Evolutionary conservation across 164 flowering plant genomes (phyloP), one percentile per base, ranked within the genome.

Genomic region (Nelumbo lutea): DNA sequence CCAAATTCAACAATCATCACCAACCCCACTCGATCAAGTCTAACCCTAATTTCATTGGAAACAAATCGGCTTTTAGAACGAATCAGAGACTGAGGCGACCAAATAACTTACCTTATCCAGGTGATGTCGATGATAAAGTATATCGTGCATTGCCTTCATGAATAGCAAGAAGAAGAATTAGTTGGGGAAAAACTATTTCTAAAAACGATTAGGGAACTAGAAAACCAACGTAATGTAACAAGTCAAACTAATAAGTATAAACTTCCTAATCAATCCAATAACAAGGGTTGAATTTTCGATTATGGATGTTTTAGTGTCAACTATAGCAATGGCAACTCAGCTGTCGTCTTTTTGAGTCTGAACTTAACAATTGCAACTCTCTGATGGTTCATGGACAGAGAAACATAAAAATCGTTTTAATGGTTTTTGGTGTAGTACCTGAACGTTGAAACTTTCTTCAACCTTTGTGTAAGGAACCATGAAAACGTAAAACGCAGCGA

Each of bases 361-460:
- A 59, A 15, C 43, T 66, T 40, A 10, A 38, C 39, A 15, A 72
- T 27, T 27, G 27, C 27, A 27, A 27, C 27, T 27, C 27, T 27
- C 27, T 27, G 27, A 27, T 27, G 27, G 27, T 27, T 27, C 27
- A 27, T 27, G 59, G 14, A n/a, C 13, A 43, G 65, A 62, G 39
- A 38, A 38, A 39, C 15, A 6, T 64, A 15, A n/a, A 63, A 6
- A 61, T 9, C 42, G 38, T 68, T 14, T 60, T 56, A 3, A 0
- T 43, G 1, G 13, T 5, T 5, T 52, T 48, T 56, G 42, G 13
- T 7, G n/a, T 10, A 66, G 27, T 58, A 88, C 99, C 99, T 93
- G 99, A 72, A 96, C 82, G 68, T 93, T 96, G 80, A 96, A 96
- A 83, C 99, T 96, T 76, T 93, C 99, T 84, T 96, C 99, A 45